Base-by-base conservation (phyloP, 495 filamentous ascomycete genomes). In the Xanthoparmelia taractica region DNA sequence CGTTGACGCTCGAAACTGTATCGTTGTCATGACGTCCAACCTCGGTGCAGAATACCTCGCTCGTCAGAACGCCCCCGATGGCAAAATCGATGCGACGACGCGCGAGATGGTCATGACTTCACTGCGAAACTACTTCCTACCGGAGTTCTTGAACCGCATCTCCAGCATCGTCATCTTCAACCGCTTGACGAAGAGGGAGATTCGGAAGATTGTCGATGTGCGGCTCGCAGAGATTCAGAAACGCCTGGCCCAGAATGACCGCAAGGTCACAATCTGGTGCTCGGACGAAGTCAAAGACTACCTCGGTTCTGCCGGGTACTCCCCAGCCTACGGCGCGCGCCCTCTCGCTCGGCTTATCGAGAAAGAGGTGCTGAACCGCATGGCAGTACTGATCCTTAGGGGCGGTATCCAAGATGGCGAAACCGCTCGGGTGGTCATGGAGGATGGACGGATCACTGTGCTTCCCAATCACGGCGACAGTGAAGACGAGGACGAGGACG, bases 21-120 rank as follows among this genome's bases (percentile, higher is more conserved):
- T 98, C 68, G 93, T 98, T 50, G 93, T 98, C 76, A 95, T 98
- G 91, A 98, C 94, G 34, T 96, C 90, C 70, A 98, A 98, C 76
- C 75, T 98, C 23, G 94, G 94, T 59, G 94, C 94, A 50, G 93
- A 97, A 71, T 95, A 85, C 75, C 88, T 98, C n/a, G 77, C 90
- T 62, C 87, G 91, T 7, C 84, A 87, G 23, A 85, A 83, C 54
- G 81, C 81, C 58, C 81, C 83, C 48, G 90, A 96, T 69, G 94
- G 94, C 63, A 84, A 77, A 70, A 96, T 98, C 67, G 94, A 97
- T 60, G 84, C 87, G 3, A 88, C 90, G 17, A 96, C 91, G 4
- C 83, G 82, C 45, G 91, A 96, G 67, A 77, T 96, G 66, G 93
- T 98, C 65, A 91, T 92, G 88, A 84, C 82, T 55, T 84, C 92